Evolutionary conservation across 2,329 filamentous ascomycete genomes (phyloP), one percentile per base, ranked within the genome.

Genomic region (Penicillium sp.): DNA sequence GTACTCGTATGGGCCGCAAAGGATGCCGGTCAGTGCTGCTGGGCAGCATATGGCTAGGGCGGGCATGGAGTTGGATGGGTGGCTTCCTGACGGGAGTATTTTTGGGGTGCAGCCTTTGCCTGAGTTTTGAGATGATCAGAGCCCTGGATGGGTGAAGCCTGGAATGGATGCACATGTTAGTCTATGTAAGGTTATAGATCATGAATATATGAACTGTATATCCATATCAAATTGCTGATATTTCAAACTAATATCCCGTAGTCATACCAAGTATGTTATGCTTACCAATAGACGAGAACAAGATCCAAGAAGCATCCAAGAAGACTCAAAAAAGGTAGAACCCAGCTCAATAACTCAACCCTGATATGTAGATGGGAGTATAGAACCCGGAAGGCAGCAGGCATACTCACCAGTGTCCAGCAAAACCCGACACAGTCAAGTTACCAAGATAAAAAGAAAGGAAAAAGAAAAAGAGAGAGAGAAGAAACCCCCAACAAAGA

Each of bases 51-150:
- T 61, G 33, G 49, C 59, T 15, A 60, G 60, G n/a, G 60, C 61
- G 25, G 64, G 67, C 21, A 68, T 71, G 65, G 69, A 71, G 47
- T 38, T 70, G 29, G 69, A 72, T 50, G 68, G 68, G 1, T 72
- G 69, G 69, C 57, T 70, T 49, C 65, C 69, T 5, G 67, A 69
- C 45, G 66, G 68, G 19, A 70, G 64, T 55, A 62, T 71, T 21
- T 69, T 64, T 52, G 68, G 67, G 13, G 60, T 68, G 61, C 65
- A 65, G 15, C 64, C 61, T 39, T 58, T 71, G 57, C 69, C 68
- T 41, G 68, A 67, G 19, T 65, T 70, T 50, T 71, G 61, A 52
- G 13, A 21, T 27, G 3, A 39, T 40, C 1, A 16, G 25, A 21
- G n/a, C 3, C 8, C 45, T 34, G 19, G 7, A 33, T 33, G 33